Evolutionary conservation across 768 basidiomycete genomes (phyloP).

Genomic region (Harrya chromipes): DNA sequence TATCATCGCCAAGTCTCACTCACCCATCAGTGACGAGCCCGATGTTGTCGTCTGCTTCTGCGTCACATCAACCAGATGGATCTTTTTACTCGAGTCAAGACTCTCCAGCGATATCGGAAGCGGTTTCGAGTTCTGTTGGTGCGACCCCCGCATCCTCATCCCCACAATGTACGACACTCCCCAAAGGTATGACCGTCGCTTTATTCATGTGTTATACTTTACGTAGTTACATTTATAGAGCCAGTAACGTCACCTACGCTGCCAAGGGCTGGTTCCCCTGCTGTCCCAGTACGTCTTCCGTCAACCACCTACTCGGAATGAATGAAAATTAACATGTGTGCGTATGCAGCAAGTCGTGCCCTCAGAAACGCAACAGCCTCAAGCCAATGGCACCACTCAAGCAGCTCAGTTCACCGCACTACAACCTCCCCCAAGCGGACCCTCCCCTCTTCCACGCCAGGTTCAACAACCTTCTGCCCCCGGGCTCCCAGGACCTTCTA

Average conservation of each 20-base stretch:
- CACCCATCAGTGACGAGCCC: conserved; percentile 82
- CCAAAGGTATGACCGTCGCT: conserved; percentile 45
- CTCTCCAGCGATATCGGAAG: conserved; percentile 74
- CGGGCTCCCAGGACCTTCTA: conserved; percentile 9
- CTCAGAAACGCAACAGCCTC: conserved; percentile 38
- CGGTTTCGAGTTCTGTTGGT: conserved; percentile 42
- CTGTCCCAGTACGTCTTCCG: conserved; percentile 37
- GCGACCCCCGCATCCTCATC: conserved; percentile 56
- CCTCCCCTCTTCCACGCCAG: conserved; percentile 51
- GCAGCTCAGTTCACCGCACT: conserved; percentile 25
- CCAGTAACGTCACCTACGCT: conserved; percentile 44
- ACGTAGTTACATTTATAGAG: conserved; percentile 35
- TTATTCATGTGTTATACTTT: conserved; percentile 15
- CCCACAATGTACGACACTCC: conserved; percentile 47
- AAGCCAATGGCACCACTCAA: conserved; percentile 33
- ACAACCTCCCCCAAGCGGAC: conserved; percentile 36
- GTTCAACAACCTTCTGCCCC: conserved; percentile 39
- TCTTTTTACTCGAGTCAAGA: conserved; percentile 71
- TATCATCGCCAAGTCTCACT: conserved; percentile 81
- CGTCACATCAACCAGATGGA: conserved; percentile 58
- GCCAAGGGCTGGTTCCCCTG: conserved; percentile 41
- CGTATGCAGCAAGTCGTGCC: conserved; percentile 37
- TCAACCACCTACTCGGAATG: conserved; percentile 8
- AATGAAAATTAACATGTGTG: conserved; percentile 15
- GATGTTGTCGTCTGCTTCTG: conserved; percentile 69